Evolutionary conservation across 768 basidiomycete genomes (phyloP), one percentile per base, ranked within the genome.

Genomic region (Russula virescens): DNA sequence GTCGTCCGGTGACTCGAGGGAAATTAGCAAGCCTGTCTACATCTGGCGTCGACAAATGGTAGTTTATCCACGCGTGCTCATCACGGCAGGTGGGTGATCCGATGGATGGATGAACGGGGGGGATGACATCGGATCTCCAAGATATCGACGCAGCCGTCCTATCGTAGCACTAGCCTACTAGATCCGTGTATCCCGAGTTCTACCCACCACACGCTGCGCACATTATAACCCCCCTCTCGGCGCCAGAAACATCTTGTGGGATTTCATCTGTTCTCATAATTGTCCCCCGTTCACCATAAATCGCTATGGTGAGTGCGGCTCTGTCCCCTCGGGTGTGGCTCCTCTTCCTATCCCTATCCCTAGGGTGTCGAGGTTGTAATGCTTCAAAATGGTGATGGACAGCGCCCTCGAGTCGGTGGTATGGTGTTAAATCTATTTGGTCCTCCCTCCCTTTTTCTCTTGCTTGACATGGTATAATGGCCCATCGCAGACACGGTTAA

Each of bases 351-450:
- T 19, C 23, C 66, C 40, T 21, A 18, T 53, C 35, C 61, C 28
- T 64, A 91, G 89, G 89, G 90, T 73, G 89, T 92, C 66, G 81
- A 77, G 49, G 77, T 94, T 69, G 78, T 88, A 60, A 72, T 72
- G 48, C 68, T 89, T 67, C 60, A 69, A 21, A 66, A 79, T 38
- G 91, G 90, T 42, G 87, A 92, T 74, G 82, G 82, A 65, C 65
- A 68, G 57, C 91, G 80, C 76, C 91, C 92, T 55, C 81, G 82
- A 77, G 72, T 68, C 65, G 87, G 89, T 63, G 89, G 90, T 89
- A 68, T 57, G 58, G 86, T 21, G 25, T 19, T 40, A 2, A 5
- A 43, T 13, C 14, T 19, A 43, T 43, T 3, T 43, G 14, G 42
- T 43, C 16, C 18, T 43, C 42, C 9, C 38, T 16, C n/a, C n/a